Percentiles rank a stretch among this genome's conserved stretches.
Conservation (phyloP, 2,329 filamentous ascomycete genomes). For the Neopestalotiopsis clavispora region DNA sequence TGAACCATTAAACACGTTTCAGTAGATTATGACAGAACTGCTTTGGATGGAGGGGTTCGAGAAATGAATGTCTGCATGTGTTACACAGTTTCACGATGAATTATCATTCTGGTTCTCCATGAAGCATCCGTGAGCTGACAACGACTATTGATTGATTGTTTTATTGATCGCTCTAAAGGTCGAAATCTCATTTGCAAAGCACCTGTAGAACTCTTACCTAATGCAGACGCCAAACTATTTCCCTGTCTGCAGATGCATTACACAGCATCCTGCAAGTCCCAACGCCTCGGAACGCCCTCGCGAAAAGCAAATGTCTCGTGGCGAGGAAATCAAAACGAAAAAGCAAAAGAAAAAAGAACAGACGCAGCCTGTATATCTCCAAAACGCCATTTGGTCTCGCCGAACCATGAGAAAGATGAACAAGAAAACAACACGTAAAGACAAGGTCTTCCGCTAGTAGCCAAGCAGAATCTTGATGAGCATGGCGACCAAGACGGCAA, state of each 20-base stretch:
- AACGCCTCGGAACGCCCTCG: background rate
- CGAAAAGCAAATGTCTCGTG: background rate
- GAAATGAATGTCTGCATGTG: too few relatives aligned
- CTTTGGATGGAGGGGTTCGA: too few relatives aligned
- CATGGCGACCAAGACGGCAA: slow-evolving; percentile 73
- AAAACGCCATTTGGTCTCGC: background rate
- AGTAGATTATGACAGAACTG: too few relatives aligned
- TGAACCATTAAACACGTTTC: too few relatives aligned
- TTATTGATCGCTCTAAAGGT: background rate
- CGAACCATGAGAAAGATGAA: too few relatives aligned
- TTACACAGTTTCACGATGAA: too few relatives aligned
- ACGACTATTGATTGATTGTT: background rate
- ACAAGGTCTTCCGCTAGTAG: slow-evolving; percentile 18
- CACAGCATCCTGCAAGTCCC: background rate
- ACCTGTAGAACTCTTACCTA: background rate
- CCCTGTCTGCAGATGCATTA: background rate
- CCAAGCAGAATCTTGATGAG: slow-evolving; percentile 60
- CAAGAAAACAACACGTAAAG: background rate
- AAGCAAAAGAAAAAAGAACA: background rate
- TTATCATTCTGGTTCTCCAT: too few relatives aligned
- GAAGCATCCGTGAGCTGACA: too few relatives aligned
- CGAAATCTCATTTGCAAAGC: background rate
- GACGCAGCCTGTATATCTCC: background rate
- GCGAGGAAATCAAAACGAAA: background rate
- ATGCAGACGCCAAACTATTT: background rate